Base-by-base conservation (phyloP, 495 filamentous ascomycete genomes). In the Opeltia flavorubescens region DNA sequence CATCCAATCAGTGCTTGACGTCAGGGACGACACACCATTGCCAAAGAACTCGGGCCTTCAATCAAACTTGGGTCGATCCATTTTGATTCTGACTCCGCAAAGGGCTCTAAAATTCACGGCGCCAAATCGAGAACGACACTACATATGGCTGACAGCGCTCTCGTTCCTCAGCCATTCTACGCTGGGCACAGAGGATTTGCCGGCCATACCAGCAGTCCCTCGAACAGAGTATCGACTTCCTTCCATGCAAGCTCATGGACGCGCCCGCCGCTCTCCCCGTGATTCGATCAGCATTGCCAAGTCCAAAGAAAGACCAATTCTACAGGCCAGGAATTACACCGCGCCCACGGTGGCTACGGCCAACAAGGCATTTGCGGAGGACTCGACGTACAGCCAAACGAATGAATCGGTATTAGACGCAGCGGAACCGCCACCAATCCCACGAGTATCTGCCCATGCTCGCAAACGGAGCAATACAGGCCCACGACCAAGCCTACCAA, bases 21-120 rank as follows among this genome's bases (percentile, higher is more conserved):
- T 98, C 55, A 89, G 89, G 60, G 91, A 98, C 57, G 84, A 94
- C 62, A 91, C 89, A 44, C 86, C 88, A 4, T 55, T 83, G 44
- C 93, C 91, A 2, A 89, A 89, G 58, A 76, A 77, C 49, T 61
- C 71, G 31, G 69, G 60, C 43, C 49, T 62, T 13, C 60, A 72
- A 6, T 59, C 66, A 15, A 66, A 83, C 1, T 95, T 94, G 69
- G 85, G 93, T 59, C 83, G 91, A 44, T 96, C 91, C 1, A 98
- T 98, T 55, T 66, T 98, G 28, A 93, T 98, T 49, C 64, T 98
- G 18, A 96, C 91, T 11, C 91, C 93, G 5, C 81, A 89, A 53
- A 76, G 91, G 49, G 91, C 91, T 25, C 76, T 98, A 43, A 98
- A 98, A 61, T 95, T 98, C 63, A 98, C 93, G 0, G 86, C 89